Base-by-base conservation (phyloP, 2,329 filamentous ascomycete species). In the Leptographium radiaticola region DNA sequence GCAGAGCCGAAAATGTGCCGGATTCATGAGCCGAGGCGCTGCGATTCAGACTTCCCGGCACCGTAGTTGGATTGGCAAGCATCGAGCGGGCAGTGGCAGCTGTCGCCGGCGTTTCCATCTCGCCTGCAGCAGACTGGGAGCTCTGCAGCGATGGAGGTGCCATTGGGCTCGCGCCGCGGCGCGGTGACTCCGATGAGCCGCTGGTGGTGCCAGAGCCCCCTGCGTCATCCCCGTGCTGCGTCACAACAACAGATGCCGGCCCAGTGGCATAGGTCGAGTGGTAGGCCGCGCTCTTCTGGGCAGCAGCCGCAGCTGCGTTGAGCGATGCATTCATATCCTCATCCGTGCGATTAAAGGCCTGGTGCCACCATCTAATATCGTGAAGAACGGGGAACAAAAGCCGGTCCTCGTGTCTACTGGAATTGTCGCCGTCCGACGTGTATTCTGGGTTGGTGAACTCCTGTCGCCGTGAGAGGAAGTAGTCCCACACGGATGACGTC, bases 281-380 rank as follows among this genome's bases (percentile, higher is more conserved):
- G 45, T 66, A 68, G 4, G 61, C 60, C 1, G 65, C 64, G 2
- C 63, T 60, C 40, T 62, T 62, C 50, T 64, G 71, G 55, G 76
- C 75, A 54, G 75, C 75, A 8, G 75, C 75, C 4, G 75, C 73
- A 16, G 76, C 75, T 4, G 75, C 71, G 60, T 80, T 75, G 12
- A 81, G 69, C 39, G 77, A 72, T 0, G 80, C 81, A 62, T 98
- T 98, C 91, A 98, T 97, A 66, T 98, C 93, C 53, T 85, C 81
- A 61, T 96, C 88, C 3, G 83, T 83, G 36, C 90, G 80, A 48
- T 89, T 88, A 68, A 96, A 98, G 1, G 85, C 71, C 62, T 93
- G 87, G 59, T 84, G 77, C 93, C 93, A 98, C 93, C 93, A 98
- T 56, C 89, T 79, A n/a, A 93, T 79, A 57, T 94, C 84, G 13